Conservation (phyloP, 495 filamentous ascomycete species). For the Margaritispora aquatica region DNA sequence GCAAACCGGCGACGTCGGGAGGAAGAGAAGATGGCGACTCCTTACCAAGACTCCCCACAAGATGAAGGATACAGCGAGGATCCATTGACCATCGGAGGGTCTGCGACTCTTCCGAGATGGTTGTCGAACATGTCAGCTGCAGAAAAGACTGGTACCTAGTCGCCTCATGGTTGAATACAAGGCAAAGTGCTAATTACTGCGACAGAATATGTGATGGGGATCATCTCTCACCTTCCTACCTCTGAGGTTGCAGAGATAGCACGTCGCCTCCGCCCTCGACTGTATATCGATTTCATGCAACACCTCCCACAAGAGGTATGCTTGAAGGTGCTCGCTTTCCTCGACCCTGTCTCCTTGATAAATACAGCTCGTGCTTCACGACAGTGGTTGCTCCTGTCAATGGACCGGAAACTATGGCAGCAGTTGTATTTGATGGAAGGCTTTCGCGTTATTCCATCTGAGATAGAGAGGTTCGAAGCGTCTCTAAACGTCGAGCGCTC, state of each 20-base stretch:
- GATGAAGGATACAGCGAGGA: constrained; percentile 57
- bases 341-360: constrained; percentile 70
- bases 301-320: constrained; percentile 85
- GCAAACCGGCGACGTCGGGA: background rate
- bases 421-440: constrained; percentile 75
- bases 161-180: background rate
- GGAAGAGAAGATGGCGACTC: constrained; percentile 7
- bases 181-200: background rate
- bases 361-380: constrained; percentile 71
- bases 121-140: constrained; percentile 36
- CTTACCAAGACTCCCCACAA: constrained; percentile 27
- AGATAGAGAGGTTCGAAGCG: constrained; percentile 63
- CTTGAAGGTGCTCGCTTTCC: constrained; percentile 78
- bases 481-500: constrained; percentile 36
- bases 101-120: constrained; percentile 25
- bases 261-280: constrained; percentile 64
- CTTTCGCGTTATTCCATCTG: constrained; percentile 65
- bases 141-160: constrained; percentile 42
- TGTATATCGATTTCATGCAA: constrained; percentile 86
- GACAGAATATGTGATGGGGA: constrained; percentile 52
- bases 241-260: constrained; percentile 72
- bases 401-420: constrained; percentile 83
- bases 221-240: constrained; percentile 69
- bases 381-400: constrained; percentile 73
- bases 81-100: constrained; percentile 35